Evolutionary conservation across 2,329 filamentous ascomycete species (phyloP).

Genomic region (Colletotrichum costaricense): DNA sequence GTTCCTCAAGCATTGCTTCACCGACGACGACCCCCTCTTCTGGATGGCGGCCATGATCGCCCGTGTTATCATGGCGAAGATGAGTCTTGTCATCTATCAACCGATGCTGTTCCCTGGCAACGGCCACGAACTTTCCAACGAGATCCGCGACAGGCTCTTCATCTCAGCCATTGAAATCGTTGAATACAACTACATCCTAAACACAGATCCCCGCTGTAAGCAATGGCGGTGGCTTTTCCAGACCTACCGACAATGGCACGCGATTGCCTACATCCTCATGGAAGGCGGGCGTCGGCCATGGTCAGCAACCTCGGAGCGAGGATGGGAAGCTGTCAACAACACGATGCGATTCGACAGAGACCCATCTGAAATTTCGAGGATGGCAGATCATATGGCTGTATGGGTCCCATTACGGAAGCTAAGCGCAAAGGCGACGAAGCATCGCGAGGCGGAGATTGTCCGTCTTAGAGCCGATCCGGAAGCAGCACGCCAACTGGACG

Average conservation of each 20-base stretch:
- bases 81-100: constrained; percentile 82
- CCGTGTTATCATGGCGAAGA: constrained; percentile 80
- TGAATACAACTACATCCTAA: constrained; percentile 74
- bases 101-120: constrained; percentile 73
- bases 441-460: constrained; percentile 62
- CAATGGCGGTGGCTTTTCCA: constrained; percentile 62
- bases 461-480: constrained; percentile 60
- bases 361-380: constrained; percentile 56
- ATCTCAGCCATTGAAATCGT: constrained; percentile 79
- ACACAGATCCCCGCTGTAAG: constrained; percentile 64
- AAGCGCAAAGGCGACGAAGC: constrained; percentile 62
- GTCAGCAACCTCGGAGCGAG: constrained; percentile 61
- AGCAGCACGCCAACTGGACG: constrained; percentile 61
- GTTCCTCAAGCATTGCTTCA: constrained; percentile 59
- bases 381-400: constrained; percentile 58
- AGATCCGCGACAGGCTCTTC: constrained; percentile 76
- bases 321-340: constrained; percentile 58
- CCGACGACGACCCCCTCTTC: constrained; percentile 65
- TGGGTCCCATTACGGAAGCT: constrained; percentile 67
- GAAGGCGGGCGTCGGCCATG: constrained; percentile 59
- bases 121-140: constrained; percentile 66
- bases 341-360: constrained; percentile 50
- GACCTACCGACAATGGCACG: constrained; percentile 64
- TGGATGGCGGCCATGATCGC: constrained; percentile 77
- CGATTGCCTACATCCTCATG: constrained; percentile 60